These are phyloP conservation scores for Psilocybe cubensis DNA, from an alignment of 768 basidiomycete species.

Conservation along the genomic window DNA sequence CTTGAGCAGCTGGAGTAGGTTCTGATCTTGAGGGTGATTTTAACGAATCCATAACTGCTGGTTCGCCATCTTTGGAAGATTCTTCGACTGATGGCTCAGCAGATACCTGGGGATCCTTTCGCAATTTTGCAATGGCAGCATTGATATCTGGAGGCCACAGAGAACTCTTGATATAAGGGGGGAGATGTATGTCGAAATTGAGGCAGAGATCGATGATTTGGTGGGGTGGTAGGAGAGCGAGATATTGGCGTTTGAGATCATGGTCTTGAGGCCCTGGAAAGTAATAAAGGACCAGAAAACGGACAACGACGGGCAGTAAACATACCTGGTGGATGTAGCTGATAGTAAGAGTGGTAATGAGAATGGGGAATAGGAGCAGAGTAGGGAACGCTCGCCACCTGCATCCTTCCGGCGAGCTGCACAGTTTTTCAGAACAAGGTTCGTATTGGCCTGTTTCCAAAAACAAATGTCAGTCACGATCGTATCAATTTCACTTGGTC, in stretches of 20 bases:
- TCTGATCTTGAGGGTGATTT: constrained; percentile 15
- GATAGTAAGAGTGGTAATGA: constrained; percentile 26
- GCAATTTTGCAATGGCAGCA: constrained; percentile 61
- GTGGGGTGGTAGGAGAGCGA: constrained; percentile 63
- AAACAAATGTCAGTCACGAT: constrained; percentile 10
- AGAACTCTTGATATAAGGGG: constrained; percentile 62
- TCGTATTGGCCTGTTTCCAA: constrained; percentile 31
- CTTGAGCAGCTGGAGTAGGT: constrained; percentile 16
- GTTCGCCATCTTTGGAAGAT: constrained; percentile 19
- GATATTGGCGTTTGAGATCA: constrained; percentile 73
- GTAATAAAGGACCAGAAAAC: constrained; percentile 18
- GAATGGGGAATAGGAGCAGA: constrained; percentile 36
- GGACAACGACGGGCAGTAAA: not conserved
- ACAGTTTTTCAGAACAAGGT: constrained; percentile 76
- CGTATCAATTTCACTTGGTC: not conserved
- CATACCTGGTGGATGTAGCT: constrained; percentile 26
- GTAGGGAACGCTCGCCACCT: constrained; percentile 47
- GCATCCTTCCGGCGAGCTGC: constrained; percentile 70
- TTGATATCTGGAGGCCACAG: constrained; percentile 77
- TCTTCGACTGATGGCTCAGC: constrained; percentile 24
- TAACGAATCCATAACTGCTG: constrained; percentile 31
- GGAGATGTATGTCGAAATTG: constrained; percentile 69
- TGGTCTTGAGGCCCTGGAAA: constrained; percentile 46
- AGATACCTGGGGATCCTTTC: constrained; percentile 30
- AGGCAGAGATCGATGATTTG: constrained; percentile 85